Evolutionary conservation across 2,329 filamentous ascomycete species (phyloP).

Genomic region (Diaporthe aspalathi): DNA sequence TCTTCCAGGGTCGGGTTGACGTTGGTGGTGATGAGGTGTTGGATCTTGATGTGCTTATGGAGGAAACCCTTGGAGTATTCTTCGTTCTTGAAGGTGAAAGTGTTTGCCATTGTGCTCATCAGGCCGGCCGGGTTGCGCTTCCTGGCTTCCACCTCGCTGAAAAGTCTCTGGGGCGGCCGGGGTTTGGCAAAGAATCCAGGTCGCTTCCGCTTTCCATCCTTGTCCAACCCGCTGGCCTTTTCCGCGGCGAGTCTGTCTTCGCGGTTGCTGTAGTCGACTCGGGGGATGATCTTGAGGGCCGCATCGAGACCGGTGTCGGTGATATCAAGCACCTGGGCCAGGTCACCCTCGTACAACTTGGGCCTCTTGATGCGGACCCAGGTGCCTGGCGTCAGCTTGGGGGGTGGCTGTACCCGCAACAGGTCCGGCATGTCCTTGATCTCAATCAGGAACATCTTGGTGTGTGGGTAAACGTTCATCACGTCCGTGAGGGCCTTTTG

Average conservation of each 20-base stretch:
- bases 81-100: constrained; percentile 87
- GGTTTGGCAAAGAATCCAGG: constrained; percentile 59
- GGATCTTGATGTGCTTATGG: constrained; percentile 92
- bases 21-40: constrained; percentile 84
- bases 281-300: constrained; percentile 86
- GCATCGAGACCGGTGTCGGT: constrained; percentile 93
- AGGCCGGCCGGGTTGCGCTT: constrained; percentile 80
- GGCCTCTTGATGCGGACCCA: constrained; percentile 90
- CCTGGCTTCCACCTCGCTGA: constrained; percentile 91
- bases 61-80: constrained; percentile 94
- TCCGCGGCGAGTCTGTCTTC: constrained; percentile 22
- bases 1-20: constrained; percentile 95
- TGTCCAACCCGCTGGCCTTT: constrained; percentile 45
- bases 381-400: constrained; percentile 84
- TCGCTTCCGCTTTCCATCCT: constrained; percentile 85
- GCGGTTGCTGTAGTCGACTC: constrained; percentile 79
- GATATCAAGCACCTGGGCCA: constrained; percentile 92
- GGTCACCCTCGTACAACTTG: constrained; percentile 85
- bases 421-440: constrained; percentile 98
- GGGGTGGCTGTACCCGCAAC: constrained; percentile 88
- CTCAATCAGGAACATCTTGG: constrained; percentile 87
- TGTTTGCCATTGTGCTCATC: constrained; percentile 80
- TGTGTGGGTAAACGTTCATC: constrained; percentile 88
- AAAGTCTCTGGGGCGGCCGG: constrained; percentile 86
- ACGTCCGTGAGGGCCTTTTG: constrained; percentile 84